Evolutionary conservation across 164 flowering plant species (phyloP), one percentile per base, ranked within the genome.

Genomic region (Dillenia turbinata): DNA sequence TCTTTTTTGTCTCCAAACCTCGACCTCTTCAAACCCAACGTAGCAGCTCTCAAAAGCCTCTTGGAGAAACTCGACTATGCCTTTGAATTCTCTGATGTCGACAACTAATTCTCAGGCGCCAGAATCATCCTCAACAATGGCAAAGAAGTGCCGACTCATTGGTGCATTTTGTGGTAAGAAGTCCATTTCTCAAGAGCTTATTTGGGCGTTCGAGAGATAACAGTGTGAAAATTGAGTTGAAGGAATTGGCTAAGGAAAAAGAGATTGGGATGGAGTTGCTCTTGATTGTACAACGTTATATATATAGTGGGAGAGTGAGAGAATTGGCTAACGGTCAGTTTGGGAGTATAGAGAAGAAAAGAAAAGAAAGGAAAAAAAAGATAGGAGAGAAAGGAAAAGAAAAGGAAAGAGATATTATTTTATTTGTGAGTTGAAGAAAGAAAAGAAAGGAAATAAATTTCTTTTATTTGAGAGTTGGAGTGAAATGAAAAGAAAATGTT

Each of bases 221-320:
- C 19, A 52, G 52, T 16, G 59, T 48, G 58, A 81, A 67, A 60
- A 57, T 85, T 11, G 82, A 86, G 61, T 19, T 87, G 75, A 79
- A 77, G 80, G 88, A 86, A 8, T 48, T 84, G 70, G 72, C 69
- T 46, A 83, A 63, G 63, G 93, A 84, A 9, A 71, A 66, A 53
- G 83, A 85, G 12, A 77, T 91, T 40, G 82, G 93, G 3, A 77
- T 54, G 44, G 93, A 91, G 5, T 56, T 90, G 45, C 49, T 85
- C 26, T 74, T 68, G 10, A 76, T 77, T 24, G 95, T 91, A 52
- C 60, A 88, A 65, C 75, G 59, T 9, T 91, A 91, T 64, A 45
- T 91, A 73, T 91, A 91, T 57, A 74, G 79, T 61, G 97, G 95
- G 15, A 84, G 66, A 57, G 82, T 84, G 54, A 79, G 66, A 59